These are phyloP conservation scores for Deinandra increscens DNA, from an alignment of 129 eudicot genomes.

Conservation along the genomic window DNA sequence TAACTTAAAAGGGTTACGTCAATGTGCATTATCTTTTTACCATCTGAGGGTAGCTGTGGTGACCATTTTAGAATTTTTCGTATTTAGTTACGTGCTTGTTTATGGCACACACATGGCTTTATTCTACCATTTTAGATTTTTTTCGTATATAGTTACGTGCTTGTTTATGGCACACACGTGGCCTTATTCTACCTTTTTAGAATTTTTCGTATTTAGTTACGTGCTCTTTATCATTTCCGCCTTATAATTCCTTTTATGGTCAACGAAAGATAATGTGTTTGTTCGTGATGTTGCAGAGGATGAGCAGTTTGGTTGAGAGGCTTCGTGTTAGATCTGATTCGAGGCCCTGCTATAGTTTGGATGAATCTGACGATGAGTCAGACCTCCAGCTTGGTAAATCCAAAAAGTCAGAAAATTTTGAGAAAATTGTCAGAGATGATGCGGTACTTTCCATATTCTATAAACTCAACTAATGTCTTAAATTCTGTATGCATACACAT, in stretches of 20 bases:
- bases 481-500: neutral
- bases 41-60: neutral
- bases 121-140: too few relatives aligned
- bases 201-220: too few relatives aligned
- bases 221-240: too few relatives aligned
- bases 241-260: neutral
- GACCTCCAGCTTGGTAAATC: constrained; percentile 47
- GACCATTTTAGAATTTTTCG: neutral
- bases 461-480: constrained; percentile 1
- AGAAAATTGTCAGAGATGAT: constrained; percentile 71
- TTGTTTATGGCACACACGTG: too few relatives aligned
- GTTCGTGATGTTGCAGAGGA: constrained; percentile 43
- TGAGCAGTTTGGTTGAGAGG: constrained; percentile 97
- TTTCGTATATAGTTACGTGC: too few relatives aligned
- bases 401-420: constrained; percentile 42
- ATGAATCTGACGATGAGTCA: constrained; percentile 83
- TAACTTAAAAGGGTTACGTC: neutral
- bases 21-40: neutral
- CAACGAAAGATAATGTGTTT: neutral
- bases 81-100: neutral
- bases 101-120: neutral
- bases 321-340: constrained; percentile 94
- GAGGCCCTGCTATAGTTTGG: constrained; percentile 69
- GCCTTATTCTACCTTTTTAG: too few relatives aligned
- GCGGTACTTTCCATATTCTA: constrained; percentile 43